Percentiles rank a stretch among this genome's conserved stretches.
Evolutionary conservation across 768 basidiomycete species (phyloP).

Genomic region (Leccinum longicurvipes): DNA sequence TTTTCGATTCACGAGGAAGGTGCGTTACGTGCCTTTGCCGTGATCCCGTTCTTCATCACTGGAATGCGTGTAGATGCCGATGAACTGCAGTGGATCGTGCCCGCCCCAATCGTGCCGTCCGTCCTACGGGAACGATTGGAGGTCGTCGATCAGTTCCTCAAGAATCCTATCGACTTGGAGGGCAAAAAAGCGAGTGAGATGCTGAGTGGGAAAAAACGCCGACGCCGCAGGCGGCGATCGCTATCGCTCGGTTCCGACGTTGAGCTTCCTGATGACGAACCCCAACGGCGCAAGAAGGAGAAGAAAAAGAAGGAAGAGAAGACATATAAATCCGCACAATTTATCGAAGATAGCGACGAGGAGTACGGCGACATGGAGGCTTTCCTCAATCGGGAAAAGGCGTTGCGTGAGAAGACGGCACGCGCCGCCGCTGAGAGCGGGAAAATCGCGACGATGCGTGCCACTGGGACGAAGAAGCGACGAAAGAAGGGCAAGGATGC

Average conservation of each 20-base stretch:
- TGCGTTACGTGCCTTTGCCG: constrained; percentile 29
- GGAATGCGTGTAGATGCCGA: constrained; percentile 46
- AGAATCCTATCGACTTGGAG: constrained; percentile 73
- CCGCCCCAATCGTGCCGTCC: constrained; percentile 61
- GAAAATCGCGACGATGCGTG: constrained; percentile 41
- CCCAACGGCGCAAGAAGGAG: constrained; percentile 33
- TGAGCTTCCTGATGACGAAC: constrained; percentile 34
- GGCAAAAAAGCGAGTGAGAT: constrained; percentile 74
- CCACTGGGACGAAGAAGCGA: constrained; percentile 58
- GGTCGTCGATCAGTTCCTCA: constrained; percentile 82
- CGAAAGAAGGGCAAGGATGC: constrained; percentile 42
- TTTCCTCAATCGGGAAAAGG: constrained; percentile 77
- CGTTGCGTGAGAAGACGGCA: constrained; percentile 50
- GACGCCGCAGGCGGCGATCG: constrained; percentile 50
- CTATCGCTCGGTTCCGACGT: constrained; percentile 45
- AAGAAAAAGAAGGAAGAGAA: constrained; percentile 66
- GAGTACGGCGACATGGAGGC: constrained; percentile 77
- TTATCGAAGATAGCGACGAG: constrained; percentile 88
- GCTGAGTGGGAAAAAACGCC: constrained; percentile 57
- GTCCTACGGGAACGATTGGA: constrained; percentile 66
- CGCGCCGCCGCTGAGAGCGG: constrained; percentile 44
- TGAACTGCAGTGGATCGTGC: constrained; percentile 84
- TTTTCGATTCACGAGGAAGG: constrained; percentile 70
- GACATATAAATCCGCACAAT: constrained; percentile 83
- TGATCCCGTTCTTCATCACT: neutral